phyloP scores from a whole-genome alignment of 306 rosid genomes.

The barrel medic (Medicago truncatula) region DNA sequence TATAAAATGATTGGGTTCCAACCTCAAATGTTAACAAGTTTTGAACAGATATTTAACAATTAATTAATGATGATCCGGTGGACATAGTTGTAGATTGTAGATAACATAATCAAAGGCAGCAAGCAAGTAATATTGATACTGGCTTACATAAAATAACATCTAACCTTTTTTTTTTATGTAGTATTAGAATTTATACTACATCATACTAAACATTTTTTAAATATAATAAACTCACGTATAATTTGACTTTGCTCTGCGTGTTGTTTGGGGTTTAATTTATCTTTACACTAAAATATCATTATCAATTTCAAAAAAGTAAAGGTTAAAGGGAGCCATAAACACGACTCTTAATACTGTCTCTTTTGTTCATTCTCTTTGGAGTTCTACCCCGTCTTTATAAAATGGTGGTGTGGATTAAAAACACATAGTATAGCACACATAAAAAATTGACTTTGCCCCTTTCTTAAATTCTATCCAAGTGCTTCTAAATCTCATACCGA shows the following conservation, averaged over 20 bases:
- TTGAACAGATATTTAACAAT: neutral
- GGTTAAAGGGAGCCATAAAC: neutral
- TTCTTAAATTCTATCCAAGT: neutral
- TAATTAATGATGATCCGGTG: neutral
- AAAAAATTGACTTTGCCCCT: no score
- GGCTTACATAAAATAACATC: no score
- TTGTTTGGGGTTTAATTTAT: no score
- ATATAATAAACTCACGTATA: no score
- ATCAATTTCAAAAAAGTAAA: neutral
- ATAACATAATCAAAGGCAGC: slow-evolving; percentile 2
- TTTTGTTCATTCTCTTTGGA: slow-evolving; percentile 1
- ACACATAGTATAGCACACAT: no score
- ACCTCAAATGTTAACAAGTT: neutral
- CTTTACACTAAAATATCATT: no score
- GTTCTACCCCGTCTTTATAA: neutral
- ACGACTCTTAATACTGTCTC: neutral
- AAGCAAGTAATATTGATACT: no score
- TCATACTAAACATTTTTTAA: no score
- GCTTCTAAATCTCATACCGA: neutral
- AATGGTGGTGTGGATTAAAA: neutral
- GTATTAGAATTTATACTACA: no score
- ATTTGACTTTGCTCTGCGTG: no score
- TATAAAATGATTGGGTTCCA: neutral
- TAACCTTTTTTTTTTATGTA: no score
- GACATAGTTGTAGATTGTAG: slow-evolving; percentile 4